Conservation (phyloP, 2,329 filamentous ascomycete species). For the Podosphaera xanthii region DNA sequence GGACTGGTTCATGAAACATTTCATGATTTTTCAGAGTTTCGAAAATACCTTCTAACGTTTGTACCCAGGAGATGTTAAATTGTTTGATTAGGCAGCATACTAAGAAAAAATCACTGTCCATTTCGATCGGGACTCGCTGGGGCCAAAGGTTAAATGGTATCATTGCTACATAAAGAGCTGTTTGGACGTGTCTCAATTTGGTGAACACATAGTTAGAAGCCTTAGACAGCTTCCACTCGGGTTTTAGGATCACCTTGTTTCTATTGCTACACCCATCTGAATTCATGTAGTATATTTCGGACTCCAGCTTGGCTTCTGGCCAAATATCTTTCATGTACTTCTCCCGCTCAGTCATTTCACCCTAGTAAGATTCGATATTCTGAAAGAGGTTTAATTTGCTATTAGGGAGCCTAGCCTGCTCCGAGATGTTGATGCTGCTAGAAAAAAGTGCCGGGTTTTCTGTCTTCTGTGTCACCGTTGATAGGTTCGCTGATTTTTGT, state of each 20-base stretch:
- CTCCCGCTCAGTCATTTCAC: too few relatives aligned
- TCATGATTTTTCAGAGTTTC: not conserved
- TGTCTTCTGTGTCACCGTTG: not conserved
- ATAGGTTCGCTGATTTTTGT: not conserved
- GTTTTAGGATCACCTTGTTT: too few relatives aligned
- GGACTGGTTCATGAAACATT: not conserved
- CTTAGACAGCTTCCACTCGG: too few relatives aligned
- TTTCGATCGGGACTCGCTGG: not conserved
- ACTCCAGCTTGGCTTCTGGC: too few relatives aligned
- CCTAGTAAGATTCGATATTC: too few relatives aligned
- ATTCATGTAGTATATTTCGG: too few relatives aligned
- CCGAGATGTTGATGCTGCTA: too few relatives aligned
- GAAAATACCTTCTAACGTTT: not conserved
- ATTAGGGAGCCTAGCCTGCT: too few relatives aligned
- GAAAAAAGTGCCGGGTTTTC: not conserved
- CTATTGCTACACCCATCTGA: too few relatives aligned
- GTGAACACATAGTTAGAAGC: too few relatives aligned
- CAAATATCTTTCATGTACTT: too few relatives aligned
- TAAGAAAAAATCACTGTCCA: not conserved
- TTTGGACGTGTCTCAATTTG: not conserved
- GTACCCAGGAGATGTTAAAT: not conserved
- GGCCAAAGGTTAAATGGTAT: not conserved
- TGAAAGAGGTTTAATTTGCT: too few relatives aligned
- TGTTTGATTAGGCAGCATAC: not conserved
- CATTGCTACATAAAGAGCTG: not conserved